These are phyloP conservation scores for Claviceps sorghi DNA, from an alignment of 2,329 filamentous ascomycete genomes.

Conservation along the genomic window DNA sequence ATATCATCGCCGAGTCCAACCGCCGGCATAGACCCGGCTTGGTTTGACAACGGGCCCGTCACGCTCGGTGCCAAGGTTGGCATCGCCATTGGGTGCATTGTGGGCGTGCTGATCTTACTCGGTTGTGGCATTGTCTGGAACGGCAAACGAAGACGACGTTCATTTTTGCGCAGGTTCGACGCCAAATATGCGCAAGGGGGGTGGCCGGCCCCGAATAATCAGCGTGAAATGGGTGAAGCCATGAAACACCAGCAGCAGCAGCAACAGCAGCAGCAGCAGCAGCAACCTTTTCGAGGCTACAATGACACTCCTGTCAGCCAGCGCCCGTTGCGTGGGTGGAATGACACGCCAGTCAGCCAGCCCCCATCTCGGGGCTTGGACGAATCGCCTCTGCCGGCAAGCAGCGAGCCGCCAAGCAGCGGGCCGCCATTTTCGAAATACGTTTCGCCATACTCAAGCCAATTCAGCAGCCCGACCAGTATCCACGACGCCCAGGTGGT, in stretches of 20 bases:
- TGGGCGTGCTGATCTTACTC: slow-evolving; percentile 29
- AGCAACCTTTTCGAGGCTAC: slow-evolving; percentile 12
- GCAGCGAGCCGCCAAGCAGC: slow-evolving; percentile 20
- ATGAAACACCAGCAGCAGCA: not conserved
- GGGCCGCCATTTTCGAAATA: slow-evolving; percentile 29
- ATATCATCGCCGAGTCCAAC: slow-evolving; percentile 34
- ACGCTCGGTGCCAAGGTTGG: slow-evolving; percentile 42
- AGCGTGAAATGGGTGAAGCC: slow-evolving; percentile 15
- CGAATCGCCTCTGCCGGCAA: slow-evolving; percentile 34
- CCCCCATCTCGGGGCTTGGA: slow-evolving; percentile 37
- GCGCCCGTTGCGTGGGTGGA: slow-evolving; percentile 36
- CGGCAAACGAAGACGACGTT: slow-evolving; percentile 39
- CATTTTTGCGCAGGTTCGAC: slow-evolving; percentile 34
- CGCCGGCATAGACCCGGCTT: slow-evolving; percentile 24
- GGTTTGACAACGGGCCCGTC: slow-evolving; percentile 29
- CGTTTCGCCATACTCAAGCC: slow-evolving; percentile 45
- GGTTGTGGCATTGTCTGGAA: slow-evolving; percentile 42
- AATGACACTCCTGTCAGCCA: slow-evolving; percentile 41
- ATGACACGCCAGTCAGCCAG: slow-evolving; percentile 41
- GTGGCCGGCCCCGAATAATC: slow-evolving; percentile 25
- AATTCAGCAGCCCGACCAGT: slow-evolving; percentile 43
- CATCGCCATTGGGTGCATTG: slow-evolving; percentile 37
- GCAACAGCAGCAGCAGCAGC: not conserved
- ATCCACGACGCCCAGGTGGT: slow-evolving; percentile 21
- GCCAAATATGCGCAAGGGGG: slow-evolving; percentile 22